Base-by-base conservation (phyloP, 169 alveolate species). In the Plasmodium coatneyi region DNA sequence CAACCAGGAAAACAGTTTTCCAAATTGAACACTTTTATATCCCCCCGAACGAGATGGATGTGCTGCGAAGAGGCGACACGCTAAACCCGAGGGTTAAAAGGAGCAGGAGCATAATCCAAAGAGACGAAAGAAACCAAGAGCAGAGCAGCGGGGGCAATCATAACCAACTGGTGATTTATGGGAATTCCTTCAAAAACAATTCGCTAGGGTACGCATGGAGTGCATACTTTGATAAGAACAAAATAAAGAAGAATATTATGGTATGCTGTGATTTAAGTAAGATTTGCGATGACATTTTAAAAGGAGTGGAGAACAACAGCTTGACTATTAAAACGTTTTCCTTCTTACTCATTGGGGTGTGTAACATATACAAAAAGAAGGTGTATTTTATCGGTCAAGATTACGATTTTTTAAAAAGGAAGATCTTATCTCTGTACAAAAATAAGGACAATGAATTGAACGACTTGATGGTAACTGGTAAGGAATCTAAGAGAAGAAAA, bases 151-250 rank as follows among this genome's bases (percentile, higher is more conserved):
- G 49, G 9, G 3, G 25, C 14, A 54, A 76, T 54, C 43, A 89
- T 79, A 43, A 89, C 28, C 94, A 89, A 79, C 46, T 89, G 10
- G 90, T 89, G 39, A 39, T 79, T 43, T 79, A 89, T 89, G 80
- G 71, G 36, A 80, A 70, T 89, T 79, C 89, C 32, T 79, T 89
- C 71, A 89, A 46, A 36, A 89, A 89, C 56, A 79, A 39, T 89
- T 78, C 89, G 34, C 81, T 89, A n/a, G 34, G 89, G 25, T 89
- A 89, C 81, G 94, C 94, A 89, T 89, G 94, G 94, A 89, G 79
- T 79, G 94, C 94, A 56, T 89, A 89, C 81, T 89, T 89, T 89
- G 94, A 89, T 79, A 89, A 89, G 76, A 78, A 89, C 46, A 89
- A 89, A 79, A 34, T 89, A 79, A 89, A 89, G 81, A 89, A 89